These are phyloP conservation scores for Didymella keratinophila DNA, from an alignment of 2,329 filamentous ascomycete species.

Conservation along the genomic window DNA sequence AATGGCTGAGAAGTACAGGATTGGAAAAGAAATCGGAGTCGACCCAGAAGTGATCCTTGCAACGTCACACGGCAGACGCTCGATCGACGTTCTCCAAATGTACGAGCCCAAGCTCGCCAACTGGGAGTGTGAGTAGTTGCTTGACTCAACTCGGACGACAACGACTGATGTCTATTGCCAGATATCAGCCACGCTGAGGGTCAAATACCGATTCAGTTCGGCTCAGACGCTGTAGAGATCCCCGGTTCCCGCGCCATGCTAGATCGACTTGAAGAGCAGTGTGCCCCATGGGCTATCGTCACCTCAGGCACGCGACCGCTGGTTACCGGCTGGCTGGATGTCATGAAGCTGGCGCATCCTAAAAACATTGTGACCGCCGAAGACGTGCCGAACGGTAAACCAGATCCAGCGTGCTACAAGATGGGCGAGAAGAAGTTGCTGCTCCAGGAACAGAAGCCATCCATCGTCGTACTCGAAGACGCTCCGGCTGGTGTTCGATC, in stretches of 20 bases:
- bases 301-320: slow-evolving; percentile 59
- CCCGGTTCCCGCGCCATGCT: slow-evolving; percentile 80
- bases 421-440: slow-evolving; percentile 54
- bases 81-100: slow-evolving; percentile 83
- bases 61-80: slow-evolving; percentile 89
- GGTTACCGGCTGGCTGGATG: slow-evolving; percentile 59
- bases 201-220: slow-evolving; percentile 77
- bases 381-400: slow-evolving; percentile 59
- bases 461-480: slow-evolving; percentile 84
- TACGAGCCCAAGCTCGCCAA: slow-evolving; percentile 86
- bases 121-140: slow-evolving; percentile 77
- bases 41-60: slow-evolving; percentile 84
- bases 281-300: slow-evolving; percentile 83
- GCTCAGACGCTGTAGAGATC: slow-evolving; percentile 81
- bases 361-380: slow-evolving; percentile 59
- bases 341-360: slow-evolving; percentile 58
- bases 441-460: slow-evolving; percentile 50
- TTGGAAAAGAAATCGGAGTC: slow-evolving; percentile 83
- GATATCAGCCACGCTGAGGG: slow-evolving; percentile 83
- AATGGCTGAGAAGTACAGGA: slow-evolving; percentile 55
- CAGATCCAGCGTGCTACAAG: slow-evolving; percentile 59
- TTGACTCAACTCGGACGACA: slow-evolving; percentile 5
- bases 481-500: slow-evolving; percentile 84
- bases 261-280: slow-evolving; percentile 66
- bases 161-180: slow-evolving; percentile 48